phyloP scores from a whole-genome alignment of 2,329 filamentous ascomycete species.

The Fusarium transvaalense region DNA sequence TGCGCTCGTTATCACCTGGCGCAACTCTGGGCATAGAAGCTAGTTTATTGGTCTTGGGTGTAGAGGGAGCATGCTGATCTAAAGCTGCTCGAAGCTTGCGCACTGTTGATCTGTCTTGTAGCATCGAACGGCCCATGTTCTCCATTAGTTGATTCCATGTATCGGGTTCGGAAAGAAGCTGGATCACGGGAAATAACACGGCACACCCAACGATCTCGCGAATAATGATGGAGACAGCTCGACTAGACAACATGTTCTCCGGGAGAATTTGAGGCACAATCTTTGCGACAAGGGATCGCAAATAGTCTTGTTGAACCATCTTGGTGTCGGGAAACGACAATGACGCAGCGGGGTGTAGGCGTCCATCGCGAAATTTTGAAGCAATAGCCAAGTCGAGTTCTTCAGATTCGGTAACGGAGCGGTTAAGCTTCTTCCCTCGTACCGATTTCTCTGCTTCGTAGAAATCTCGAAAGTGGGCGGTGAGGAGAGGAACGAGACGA shows the following conservation, averaged over 20 bases:
- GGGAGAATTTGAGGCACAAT: slow-evolving; percentile 83
- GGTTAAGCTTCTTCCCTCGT: slow-evolving; percentile 86
- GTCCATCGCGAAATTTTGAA: slow-evolving; percentile 90
- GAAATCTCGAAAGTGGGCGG: slow-evolving; percentile 88
- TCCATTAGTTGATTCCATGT: slow-evolving; percentile 98
- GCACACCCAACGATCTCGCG: slow-evolving; percentile 93
- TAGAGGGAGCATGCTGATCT: slow-evolving; percentile 92
- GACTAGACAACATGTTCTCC: slow-evolving; percentile 78
- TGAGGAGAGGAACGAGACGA: slow-evolving; percentile 87
- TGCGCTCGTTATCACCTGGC: slow-evolving; percentile 87
- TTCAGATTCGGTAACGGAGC: slow-evolving; percentile 93
- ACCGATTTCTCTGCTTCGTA: slow-evolving; percentile 90
- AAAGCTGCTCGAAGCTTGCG: slow-evolving; percentile 90
- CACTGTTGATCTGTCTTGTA: slow-evolving; percentile 96
- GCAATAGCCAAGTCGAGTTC: slow-evolving; percentile 96
- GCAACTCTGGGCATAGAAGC: slow-evolving; percentile 81
- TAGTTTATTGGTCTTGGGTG: slow-evolving; percentile 73
- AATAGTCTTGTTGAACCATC: slow-evolving; percentile 86
- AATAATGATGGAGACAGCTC: slow-evolving; percentile 82
- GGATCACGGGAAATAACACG: slow-evolving; percentile 85
- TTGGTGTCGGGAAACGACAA: slow-evolving; percentile 87
- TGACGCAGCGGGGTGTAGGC: slow-evolving; percentile 86
- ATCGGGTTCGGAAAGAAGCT: slow-evolving; percentile 88
- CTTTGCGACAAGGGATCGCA: slow-evolving; percentile 79
- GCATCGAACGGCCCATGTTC: slow-evolving; percentile 83